These are phyloP conservation scores for Aspergillus hortae DNA, from an alignment of 2,329 filamentous ascomycete species.

Conservation along the genomic window DNA sequence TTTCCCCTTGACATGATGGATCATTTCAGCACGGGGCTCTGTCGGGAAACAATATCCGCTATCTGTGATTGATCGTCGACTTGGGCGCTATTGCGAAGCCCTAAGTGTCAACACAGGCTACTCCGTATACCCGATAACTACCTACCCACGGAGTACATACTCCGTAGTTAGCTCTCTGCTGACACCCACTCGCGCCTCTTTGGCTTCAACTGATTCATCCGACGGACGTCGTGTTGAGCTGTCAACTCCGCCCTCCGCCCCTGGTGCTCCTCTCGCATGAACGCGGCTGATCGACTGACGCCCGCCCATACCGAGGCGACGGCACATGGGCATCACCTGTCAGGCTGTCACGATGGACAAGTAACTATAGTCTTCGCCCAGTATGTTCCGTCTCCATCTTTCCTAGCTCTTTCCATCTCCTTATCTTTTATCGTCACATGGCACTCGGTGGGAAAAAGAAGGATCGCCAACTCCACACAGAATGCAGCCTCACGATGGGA, in stretches of 20 bases:
- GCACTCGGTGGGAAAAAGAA: neutral
- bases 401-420: too few relatives aligned
- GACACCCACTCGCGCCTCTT: neutral
- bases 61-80: neutral
- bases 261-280: neutral
- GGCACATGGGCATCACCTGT: neutral
- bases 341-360: too few relatives aligned
- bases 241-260: neutral
- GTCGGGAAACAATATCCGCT: neutral
- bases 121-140: too few relatives aligned
- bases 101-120: too few relatives aligned
- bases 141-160: too few relatives aligned
- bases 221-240: neutral
- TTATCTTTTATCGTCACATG: conserved; percentile 3
- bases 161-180: too few relatives aligned
- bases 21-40: neutral
- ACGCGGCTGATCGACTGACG: conserved; percentile 2
- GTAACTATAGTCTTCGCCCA: too few relatives aligned
- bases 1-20: neutral
- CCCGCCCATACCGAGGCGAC: neutral
- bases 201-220: neutral
- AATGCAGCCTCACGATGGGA: neutral
- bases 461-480: conserved; percentile 5
- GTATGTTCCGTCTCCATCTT: too few relatives aligned
- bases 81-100: too few relatives aligned